Conservation (phyloP, 805 yeast genomes). For the Saccharomycopsis babjevae region DNA sequence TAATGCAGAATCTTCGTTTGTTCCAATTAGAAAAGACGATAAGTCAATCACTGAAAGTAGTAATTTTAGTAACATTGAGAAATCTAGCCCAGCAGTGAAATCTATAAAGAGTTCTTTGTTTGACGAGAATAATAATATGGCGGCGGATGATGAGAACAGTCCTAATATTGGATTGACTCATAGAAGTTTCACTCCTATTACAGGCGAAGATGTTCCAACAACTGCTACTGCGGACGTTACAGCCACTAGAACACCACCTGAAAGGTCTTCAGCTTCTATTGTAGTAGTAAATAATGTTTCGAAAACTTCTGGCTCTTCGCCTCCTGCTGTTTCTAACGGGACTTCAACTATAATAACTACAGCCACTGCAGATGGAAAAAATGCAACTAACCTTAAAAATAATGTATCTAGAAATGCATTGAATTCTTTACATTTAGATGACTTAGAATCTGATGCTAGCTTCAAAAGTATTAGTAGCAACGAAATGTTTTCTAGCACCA, state of each 20-base stretch:
- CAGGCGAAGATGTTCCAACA: not conserved
- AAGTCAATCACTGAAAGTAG: conserved; percentile 18
- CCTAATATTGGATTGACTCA: not conserved
- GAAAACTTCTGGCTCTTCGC: not conserved
- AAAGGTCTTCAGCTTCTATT: not conserved
- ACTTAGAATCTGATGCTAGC: conserved; percentile 17
- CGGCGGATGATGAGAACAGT: conserved; percentile 10
- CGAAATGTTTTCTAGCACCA: conserved; percentile 16
- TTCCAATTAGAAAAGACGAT: conserved; percentile 2
- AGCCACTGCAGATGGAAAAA: not conserved
- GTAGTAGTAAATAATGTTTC: not conserved
- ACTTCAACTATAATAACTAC: not conserved
- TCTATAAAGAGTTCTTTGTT: not conserved
- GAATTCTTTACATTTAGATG: conserved; percentile 18
- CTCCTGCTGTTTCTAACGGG: not conserved
- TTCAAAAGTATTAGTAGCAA: conserved; percentile 18
- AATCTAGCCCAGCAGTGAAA: conserved; percentile 11
- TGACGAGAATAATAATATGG: conserved; percentile 7
- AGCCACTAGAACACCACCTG: not conserved
- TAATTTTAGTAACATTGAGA: conserved; percentile 17
- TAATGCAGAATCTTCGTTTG: conserved; percentile 1
- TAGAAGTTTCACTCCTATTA: not conserved
- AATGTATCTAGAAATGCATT: conserved; percentile 2
- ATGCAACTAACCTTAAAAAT: not conserved
- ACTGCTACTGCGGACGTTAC: not conserved